These are phyloP conservation scores for Sordariomycetes sp. DNA, from an alignment of 2,329 filamentous ascomycete species.

Conservation along the genomic window DNA sequence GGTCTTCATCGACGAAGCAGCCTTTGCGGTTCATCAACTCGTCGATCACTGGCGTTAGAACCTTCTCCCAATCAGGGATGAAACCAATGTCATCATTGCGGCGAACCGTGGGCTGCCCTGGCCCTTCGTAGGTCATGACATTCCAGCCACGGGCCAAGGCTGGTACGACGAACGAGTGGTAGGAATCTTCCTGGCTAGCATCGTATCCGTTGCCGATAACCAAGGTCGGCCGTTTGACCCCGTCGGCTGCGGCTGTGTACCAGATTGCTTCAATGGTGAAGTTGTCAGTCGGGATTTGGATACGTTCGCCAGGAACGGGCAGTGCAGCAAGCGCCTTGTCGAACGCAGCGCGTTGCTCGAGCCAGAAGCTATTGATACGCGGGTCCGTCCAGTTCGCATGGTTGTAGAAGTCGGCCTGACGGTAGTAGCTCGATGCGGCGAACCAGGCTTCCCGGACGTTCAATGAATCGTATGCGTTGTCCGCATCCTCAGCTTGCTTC, in stretches of 20 bases:
- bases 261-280: conserved; percentile 27
- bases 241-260: conserved; percentile 10
- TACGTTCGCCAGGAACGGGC: conserved; percentile 10
- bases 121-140: conserved; percentile 34
- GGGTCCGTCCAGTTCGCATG: conserved; percentile 24
- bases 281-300: conserved; percentile 12
- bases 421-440: conserved; percentile 25
- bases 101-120: conserved; percentile 30
- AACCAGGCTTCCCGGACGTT: conserved; percentile 15
- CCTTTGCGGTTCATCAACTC: conserved; percentile 13
- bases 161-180: conserved; percentile 23
- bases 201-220: conserved; percentile 34
- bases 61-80: conserved; percentile 32
- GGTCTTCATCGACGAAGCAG: conserved; percentile 6
- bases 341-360: conserved; percentile 20
- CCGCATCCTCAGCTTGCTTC: conserved; percentile 5
- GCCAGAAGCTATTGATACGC: conserved; percentile 22
- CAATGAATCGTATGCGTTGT: conserved; percentile 7
- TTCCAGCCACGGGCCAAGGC: conserved; percentile 30
- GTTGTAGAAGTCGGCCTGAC: conserved; percentile 26
- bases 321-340: conserved; percentile 23
- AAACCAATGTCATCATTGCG: conserved; percentile 32
- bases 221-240: conserved; percentile 21
- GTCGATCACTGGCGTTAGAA: conserved; percentile 29
- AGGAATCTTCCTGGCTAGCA: conserved; percentile 31